Percentiles rank a stretch among this genome's conserved stretches.
These are phyloP conservation scores for Diversispora epigaea DNA, from an alignment of 192 early-diverging fungal genomes.

Conservation along the genomic window DNA sequence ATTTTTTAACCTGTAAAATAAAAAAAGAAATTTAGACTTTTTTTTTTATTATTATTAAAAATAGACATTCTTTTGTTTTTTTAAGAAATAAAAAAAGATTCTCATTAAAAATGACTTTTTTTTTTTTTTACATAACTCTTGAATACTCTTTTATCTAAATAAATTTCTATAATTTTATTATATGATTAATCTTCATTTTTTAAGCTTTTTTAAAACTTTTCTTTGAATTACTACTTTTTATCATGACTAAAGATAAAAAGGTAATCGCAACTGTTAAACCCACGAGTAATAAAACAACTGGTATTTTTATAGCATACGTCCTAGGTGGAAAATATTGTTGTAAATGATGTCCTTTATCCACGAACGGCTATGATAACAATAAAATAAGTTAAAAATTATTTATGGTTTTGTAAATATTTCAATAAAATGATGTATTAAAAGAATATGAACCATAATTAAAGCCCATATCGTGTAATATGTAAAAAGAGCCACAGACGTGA, in stretches of 20 bases:
- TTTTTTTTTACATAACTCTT: no score
- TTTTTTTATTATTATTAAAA: no score
- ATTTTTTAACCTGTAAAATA: no score
- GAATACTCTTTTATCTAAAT: no score
- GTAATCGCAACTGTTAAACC: slow-evolving; percentile 73
- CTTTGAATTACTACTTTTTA: slow-evolving; percentile 66
- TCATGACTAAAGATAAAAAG: slow-evolving; percentile 84
- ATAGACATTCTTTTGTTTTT: no score
- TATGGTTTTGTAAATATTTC: background rate
- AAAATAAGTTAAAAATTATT: background rate
- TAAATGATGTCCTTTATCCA: slow-evolving; percentile 71
- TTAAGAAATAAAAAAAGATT: no score
- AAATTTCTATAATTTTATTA: no score
- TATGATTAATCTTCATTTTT: background rate
- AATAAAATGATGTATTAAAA: background rate
- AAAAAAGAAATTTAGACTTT: no score
- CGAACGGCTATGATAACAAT: slow-evolving; percentile 64
- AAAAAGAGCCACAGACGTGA: slow-evolving; percentile 72
- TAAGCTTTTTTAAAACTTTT: slow-evolving; percentile 70
- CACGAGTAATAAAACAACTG: slow-evolving; percentile 76
- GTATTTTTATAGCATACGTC: slow-evolving; percentile 85
- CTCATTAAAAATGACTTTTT: no score
- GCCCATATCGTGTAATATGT: slow-evolving; percentile 91
- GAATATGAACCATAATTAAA: slow-evolving; percentile 62
- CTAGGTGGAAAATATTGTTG: slow-evolving; percentile 77